Evolutionary conservation across 2,329 filamentous ascomycete species (phyloP).

Genomic region (Clarireedia homoeocarpa): DNA sequence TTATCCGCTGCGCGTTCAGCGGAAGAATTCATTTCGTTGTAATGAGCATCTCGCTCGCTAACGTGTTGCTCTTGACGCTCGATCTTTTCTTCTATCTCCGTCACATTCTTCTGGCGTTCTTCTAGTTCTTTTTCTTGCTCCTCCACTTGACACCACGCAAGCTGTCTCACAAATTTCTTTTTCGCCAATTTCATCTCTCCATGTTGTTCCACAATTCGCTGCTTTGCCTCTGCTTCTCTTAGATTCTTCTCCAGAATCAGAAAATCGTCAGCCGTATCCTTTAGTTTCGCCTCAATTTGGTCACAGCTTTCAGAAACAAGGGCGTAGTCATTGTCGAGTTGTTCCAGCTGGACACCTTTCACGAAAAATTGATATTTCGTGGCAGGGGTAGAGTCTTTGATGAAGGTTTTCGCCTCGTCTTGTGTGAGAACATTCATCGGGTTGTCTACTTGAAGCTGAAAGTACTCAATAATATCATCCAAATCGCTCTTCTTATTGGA

Average conservation of each 20-base stretch:
- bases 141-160: conserved; percentile 82
- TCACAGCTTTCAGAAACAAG: conserved; percentile 75
- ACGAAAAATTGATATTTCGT: conserved; percentile 97
- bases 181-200: conserved; percentile 55
- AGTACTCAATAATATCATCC: conserved; percentile 90
- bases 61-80: conserved; percentile 37
- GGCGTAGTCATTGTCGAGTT: conserved; percentile 84
- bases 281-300: conserved; percentile 57
- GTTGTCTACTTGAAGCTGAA: conserved; percentile 90
- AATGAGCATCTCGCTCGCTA: conserved; percentile 38
- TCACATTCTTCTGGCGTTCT: conserved; percentile 32
- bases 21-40: conserved; percentile 26
- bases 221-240: conserved; percentile 55
- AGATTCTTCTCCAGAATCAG: conserved; percentile 47
- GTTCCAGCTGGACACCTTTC: conserved; percentile 87
- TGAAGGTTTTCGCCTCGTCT: conserved; percentile 87
- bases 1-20: conserved; percentile 29
- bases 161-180: conserved; percentile 52
- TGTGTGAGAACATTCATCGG: conserved; percentile 94
- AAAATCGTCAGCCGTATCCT: conserved; percentile 55
- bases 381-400: conserved; percentile 72
- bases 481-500: conserved; percentile 81
- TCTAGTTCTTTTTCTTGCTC: conserved; percentile 56
- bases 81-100: conserved; percentile 32
- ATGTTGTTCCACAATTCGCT: conserved; percentile 59